Percentiles rank a stretch among this genome's conserved stretches.
These are phyloP conservation scores for Akebia trifoliata DNA, from an alignment of 164 flowering plant genomes.

Conservation along the genomic window DNA sequence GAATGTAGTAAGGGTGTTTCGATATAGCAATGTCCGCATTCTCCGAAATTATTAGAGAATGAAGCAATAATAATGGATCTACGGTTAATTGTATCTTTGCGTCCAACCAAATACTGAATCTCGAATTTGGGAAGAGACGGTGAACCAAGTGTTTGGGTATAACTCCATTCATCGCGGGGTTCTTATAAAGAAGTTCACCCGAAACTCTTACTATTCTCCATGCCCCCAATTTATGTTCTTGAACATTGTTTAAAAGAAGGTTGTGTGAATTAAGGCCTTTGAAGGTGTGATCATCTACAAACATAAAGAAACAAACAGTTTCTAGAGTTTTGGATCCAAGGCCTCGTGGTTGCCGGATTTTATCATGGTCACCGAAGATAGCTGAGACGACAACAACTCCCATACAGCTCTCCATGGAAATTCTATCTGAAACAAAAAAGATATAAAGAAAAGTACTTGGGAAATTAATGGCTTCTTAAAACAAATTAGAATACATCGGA, in stretches of 20 bases:
- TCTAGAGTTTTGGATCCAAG: constrained; percentile 63
- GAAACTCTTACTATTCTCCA: constrained; percentile 67
- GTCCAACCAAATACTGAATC: constrained; percentile 86
- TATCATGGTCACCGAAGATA: constrained; percentile 81
- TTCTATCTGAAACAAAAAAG: constrained; percentile 40
- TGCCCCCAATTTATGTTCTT: constrained; percentile 43
- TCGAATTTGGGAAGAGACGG: constrained; percentile 77
- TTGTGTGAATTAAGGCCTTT: constrained; percentile 44
- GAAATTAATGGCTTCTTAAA: no score
- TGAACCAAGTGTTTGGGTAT: constrained; percentile 82
- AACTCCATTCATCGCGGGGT: constrained; percentile 85
- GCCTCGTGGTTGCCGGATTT: constrained; percentile 82
- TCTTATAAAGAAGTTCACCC: constrained; percentile 42
- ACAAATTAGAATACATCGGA: no score
- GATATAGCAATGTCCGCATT: constrained; percentile 85
- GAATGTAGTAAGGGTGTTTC: constrained; percentile 66
- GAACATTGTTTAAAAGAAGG: constrained; percentile 29
- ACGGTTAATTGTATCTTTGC: constrained; percentile 80
- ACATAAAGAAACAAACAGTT: constrained; percentile 80
- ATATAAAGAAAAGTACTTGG: not conserved
- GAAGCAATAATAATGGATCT: constrained; percentile 77
- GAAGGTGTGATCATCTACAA: constrained; percentile 66
- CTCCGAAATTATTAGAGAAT: constrained; percentile 52
- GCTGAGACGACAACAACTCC: constrained; percentile 84
- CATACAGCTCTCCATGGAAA: constrained; percentile 65